These are phyloP conservation scores for Metschnikowia sp. DNA, from an alignment of 805 yeast species.

Conservation along the genomic window DNA sequence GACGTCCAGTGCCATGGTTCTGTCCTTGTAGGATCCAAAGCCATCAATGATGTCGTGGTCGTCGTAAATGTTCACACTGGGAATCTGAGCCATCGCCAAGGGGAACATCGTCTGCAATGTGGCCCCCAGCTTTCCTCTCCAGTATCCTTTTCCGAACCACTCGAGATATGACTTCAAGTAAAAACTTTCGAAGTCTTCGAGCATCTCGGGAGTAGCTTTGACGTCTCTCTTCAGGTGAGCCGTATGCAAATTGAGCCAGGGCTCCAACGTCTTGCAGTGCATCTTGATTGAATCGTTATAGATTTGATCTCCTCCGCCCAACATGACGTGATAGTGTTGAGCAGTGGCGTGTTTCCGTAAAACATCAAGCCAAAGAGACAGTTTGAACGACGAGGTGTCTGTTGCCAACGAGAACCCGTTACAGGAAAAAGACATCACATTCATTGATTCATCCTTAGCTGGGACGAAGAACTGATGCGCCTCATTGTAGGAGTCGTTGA, in stretches of 20 bases:
- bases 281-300: slow-evolving; percentile 80
- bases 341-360: slow-evolving; percentile 54
- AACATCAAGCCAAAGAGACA: slow-evolving; percentile 86
- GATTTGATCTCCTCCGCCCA: slow-evolving; percentile 97
- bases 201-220: slow-evolving; percentile 46
- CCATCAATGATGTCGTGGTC: slow-evolving; percentile 98
- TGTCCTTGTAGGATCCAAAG: slow-evolving; percentile 80
- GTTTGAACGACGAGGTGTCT: slow-evolving; percentile 62
- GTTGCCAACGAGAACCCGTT: slow-evolving; percentile 83
- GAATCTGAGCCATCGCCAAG: slow-evolving; percentile 75
- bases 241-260: slow-evolving; percentile 62
- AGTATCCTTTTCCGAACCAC: slow-evolving; percentile 91
- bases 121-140: slow-evolving; percentile 67
- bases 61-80: slow-evolving; percentile 82
- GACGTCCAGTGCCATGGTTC: slow-evolving; percentile 68
- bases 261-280: slow-evolving; percentile 48
- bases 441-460: slow-evolving; percentile 62
- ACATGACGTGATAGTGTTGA: slow-evolving; percentile 81
- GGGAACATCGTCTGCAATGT: slow-evolving; percentile 71
- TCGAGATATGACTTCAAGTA: slow-evolving; percentile 71
- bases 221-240: slow-evolving; percentile 40
- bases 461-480: slow-evolving; percentile 63
- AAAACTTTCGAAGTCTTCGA: slow-evolving; percentile 54
- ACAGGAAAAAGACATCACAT: slow-evolving; percentile 79
- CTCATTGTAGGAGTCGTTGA: slow-evolving; percentile 39